Evolutionary conservation across 1,284 basidiomycete genomes (phyloP).

Genomic region (Naganishia sp.): DNA sequence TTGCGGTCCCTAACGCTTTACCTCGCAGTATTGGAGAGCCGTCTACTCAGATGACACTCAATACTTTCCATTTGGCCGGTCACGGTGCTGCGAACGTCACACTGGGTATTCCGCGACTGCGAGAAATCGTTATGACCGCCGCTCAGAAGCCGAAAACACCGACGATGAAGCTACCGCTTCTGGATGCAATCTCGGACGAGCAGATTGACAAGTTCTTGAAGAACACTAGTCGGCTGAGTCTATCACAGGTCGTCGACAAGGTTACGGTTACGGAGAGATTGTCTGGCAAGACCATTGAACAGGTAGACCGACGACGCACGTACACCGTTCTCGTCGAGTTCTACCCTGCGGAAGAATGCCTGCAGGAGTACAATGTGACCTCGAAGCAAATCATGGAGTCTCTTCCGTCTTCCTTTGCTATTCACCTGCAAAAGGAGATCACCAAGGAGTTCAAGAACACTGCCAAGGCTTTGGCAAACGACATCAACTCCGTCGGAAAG

Average conservation of each 20-base stretch:
- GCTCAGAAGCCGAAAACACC: slow-evolving; percentile 96
- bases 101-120: slow-evolving; percentile 94
- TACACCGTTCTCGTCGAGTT: slow-evolving; percentile 83
- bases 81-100: slow-evolving; percentile 99
- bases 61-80: slow-evolving; percentile 99
- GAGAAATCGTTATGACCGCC: slow-evolving; percentile 99
- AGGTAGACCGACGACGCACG: slow-evolving; percentile 64
- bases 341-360: slow-evolving; percentile 84
- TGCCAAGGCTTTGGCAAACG: slow-evolving; percentile 75
- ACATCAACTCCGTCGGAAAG: slow-evolving; percentile 79
- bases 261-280: slow-evolving; percentile 81
- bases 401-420: slow-evolving; percentile 76
- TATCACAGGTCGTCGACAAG: slow-evolving; percentile 86
- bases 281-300: slow-evolving; percentile 61
- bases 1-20: slow-evolving; percentile 32
- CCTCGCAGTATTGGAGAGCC: slow-evolving; percentile 85
- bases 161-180: slow-evolving; percentile 89
- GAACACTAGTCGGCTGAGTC: slow-evolving; percentile 77
- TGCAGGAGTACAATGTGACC: slow-evolving; percentile 78
- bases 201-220: slow-evolving; percentile 84
- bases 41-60: slow-evolving; percentile 99
- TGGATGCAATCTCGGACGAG: slow-evolving; percentile 58
- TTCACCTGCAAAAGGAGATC: slow-evolving; percentile 84
- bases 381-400: slow-evolving; percentile 71
- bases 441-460: slow-evolving; percentile 81